Percentiles rank a stretch among this genome's conserved stretches.
Conservation (phyloP, 805 yeast species). For the Metahyphopichia silvanorum region DNA sequence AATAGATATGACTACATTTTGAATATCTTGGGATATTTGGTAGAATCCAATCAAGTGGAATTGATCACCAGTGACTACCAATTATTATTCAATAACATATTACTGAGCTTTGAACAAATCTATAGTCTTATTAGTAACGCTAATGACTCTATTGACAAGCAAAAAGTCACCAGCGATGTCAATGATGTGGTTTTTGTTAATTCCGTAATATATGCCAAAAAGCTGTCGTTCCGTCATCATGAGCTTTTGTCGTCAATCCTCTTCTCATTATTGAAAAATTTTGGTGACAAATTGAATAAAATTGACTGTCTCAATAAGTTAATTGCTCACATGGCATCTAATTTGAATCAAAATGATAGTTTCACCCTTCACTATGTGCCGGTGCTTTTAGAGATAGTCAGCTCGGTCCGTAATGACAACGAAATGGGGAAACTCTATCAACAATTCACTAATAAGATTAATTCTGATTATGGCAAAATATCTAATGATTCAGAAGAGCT, state of each 20-base stretch:
- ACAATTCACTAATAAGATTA: slow-evolving; percentile 28
- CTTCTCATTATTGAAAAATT: slow-evolving; percentile 48
- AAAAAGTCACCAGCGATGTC: slow-evolving; percentile 51
- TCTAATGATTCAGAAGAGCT: slow-evolving; percentile 17
- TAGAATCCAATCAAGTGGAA: slow-evolving; percentile 18
- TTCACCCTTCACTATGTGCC: slow-evolving; percentile 67
- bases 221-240: slow-evolving; percentile 62
- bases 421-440: slow-evolving; percentile 33
- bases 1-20: slow-evolving; percentile 70
- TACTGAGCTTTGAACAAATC: slow-evolving; percentile 55
- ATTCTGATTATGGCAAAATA: slow-evolving; percentile 21
- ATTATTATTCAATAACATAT: slow-evolving; percentile 36
- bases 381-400: slow-evolving; percentile 45
- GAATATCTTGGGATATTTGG: slow-evolving; percentile 48
- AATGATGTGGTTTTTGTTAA: slow-evolving; percentile 37
- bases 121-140: slow-evolving; percentile 56
- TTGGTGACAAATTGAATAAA: slow-evolving; percentile 25
- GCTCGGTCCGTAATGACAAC: slow-evolving; percentile 25
- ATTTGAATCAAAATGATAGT: slow-evolving; percentile 57
- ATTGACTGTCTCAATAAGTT: slow-evolving; percentile 34
- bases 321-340: slow-evolving; percentile 40
- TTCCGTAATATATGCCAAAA: slow-evolving; percentile 54
- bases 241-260: slow-evolving; percentile 65
- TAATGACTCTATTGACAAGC: slow-evolving; percentile 45
- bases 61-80: slow-evolving; percentile 16